Evolutionary conservation across 176 grass and related monocot genomes (phyloP), one percentile per base, ranked within the genome.

Genomic region (Cenchrus fungigraminus): DNA sequence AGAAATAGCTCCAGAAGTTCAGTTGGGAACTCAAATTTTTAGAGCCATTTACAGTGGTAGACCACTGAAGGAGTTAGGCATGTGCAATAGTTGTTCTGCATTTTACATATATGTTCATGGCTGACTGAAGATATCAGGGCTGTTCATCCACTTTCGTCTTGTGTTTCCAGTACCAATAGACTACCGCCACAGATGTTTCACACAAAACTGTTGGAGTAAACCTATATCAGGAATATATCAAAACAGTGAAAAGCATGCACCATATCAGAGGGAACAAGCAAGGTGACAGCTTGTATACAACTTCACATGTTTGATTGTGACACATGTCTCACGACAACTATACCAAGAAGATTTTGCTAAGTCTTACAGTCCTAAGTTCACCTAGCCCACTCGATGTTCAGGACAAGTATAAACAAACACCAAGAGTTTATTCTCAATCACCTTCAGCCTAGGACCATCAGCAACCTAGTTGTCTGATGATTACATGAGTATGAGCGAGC

Each of bases 401-500:
- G 11, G 74, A 70, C 12, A 63, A 54, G 19, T 74, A 75, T 74
- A 65, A 84, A 65, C 55, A 87, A 79, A 80, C 68, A 76, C 73
- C 54, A 79, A 4, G 76, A 70, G 54, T 76, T 90, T 91, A 91
- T 91, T 91, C 85, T 69, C 62, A 37, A 61, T 68, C 14, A 80
- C 85, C 78, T 69, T 87, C 51, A 55, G 61, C 68, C 89, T 25
- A 25, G 22, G 22, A 25, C 22, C 89, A 79, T 68, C 84, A 73
- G 22, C 68, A 84, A 70, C 89, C 85, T 40, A 60, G 12, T 75
- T 12, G 44, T 74, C 70, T 81, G 54, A 71, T 79, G 84, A 43
- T 83, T 69, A 59, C 84, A 80, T 40, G 43, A 19, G 67, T 82
- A 73, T 72, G 65, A 74, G 14, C 84, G 65, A 74, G 14, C 84